Base-by-base conservation (phyloP, 495 filamentous ascomycete species). In the Rostrohypoxylon terebratum region DNA sequence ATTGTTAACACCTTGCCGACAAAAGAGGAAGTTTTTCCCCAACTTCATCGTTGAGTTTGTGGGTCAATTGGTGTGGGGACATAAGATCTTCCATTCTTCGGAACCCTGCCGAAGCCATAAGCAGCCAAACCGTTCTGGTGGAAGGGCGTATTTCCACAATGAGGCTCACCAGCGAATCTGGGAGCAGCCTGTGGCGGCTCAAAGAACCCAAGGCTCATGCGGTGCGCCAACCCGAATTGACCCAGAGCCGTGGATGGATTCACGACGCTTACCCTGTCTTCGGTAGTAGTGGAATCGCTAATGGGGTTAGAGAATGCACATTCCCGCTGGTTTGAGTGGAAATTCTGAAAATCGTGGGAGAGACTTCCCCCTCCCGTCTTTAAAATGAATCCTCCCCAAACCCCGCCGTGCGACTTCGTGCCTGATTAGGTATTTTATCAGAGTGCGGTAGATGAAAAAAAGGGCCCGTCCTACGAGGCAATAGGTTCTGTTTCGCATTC, bases 191-290 rank as follows among this genome's bases (percentile, higher is more conserved):
- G 72, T 60, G 68, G 73, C 60, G 55, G 68, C 68, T 63, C 73
- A n/a, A 40, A 42, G 63, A 63, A 59, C 71, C 69, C 8, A 48
- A 48, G 63, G 68, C 69, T 73, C 70, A 76, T 77, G 75, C 73
- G 59, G 75, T 77, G 70, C 68, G 68, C 73, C 73, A 76, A 71
- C 67, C 73, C 62, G 69, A 61, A 61, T 34, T 59, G 73, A 76
- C 75, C 75, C 73, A 73, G 69, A 65, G 59, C 73, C 64, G 70
- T 73, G 75, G 75, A 68, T 72, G 72, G 73, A 65, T 50, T 62
- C 69, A 64, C 71, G 72, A 33, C 59, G 73, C 67, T 66, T 66
- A 31, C 60, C 50, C 71, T 62, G 42, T 66, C 25, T 62, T 66
- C 55, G 66, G 62, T 63, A 73, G 57, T 25, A 73, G 42, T 65